Evolutionary conservation across 441 rosid genomes (phyloP), one percentile per base, ranked within the genome.

Genomic region (Jatropha podagrica): DNA sequence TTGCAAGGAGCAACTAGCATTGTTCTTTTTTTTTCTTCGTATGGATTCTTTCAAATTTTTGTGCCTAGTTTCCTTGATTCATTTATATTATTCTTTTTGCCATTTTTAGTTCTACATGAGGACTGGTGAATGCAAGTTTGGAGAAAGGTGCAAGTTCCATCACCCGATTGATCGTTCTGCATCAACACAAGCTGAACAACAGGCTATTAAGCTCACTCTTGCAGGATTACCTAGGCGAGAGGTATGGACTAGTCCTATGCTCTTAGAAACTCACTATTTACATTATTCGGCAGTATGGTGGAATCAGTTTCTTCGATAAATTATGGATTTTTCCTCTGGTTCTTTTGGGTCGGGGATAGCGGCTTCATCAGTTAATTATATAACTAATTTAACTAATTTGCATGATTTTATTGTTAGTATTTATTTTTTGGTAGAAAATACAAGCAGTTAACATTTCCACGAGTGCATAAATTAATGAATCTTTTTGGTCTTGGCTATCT

Each of bases 141-240:
- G 90, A 40, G 97, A 93, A 82, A 85, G 87, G 79, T 95, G 99
- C 87, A 93, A 71, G 79, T 95, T 81, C 79, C 89, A 95, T 88
- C 99, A 95, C 82, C 99, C 99, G 58, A 65, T 86, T 40, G 92
- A 95, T 74, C 87, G 94, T 62, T 78, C 87, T 80, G 88, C 69
- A 26, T 71, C 83, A 81, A 70, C 85, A 54, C 92, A 81, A 87
- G 65, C 79, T 78, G 64, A 82, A 71, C 88, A 87, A 64, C 85
- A 83, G 63, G 73, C 74, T 56, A 81, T 90, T 46, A 89, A 91
- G 92, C 93, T 93, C 77, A 90, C 95, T 71, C 96, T 87, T 81
- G 99, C 98, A 44, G 99, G 99, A 82, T 87, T 91, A 61, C 95
- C 99, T 40, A 86, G 99, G 85, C 88, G 98, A 93, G 97, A 93